These are phyloP conservation scores for Rozella allomycis DNA, from an alignment of 371 early-diverging fungal genomes.

Conservation along the genomic window DNA sequence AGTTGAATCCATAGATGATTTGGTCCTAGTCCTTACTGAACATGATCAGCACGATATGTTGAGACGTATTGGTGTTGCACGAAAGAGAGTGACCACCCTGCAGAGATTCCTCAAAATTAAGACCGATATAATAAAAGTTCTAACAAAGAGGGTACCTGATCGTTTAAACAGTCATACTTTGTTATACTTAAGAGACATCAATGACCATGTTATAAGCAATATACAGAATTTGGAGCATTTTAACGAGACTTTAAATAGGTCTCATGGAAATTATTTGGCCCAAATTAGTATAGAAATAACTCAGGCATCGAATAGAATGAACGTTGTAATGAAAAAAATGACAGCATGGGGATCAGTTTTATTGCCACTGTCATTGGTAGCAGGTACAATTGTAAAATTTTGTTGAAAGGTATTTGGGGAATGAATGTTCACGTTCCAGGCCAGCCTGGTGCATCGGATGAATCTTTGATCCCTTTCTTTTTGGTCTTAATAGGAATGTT, in stretches of 20 bases:
- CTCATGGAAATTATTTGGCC: slow-evolving; percentile 85
- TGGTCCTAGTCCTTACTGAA: slow-evolving; percentile 67
- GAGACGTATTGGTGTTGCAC: slow-evolving; percentile 54
- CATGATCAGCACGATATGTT: slow-evolving; percentile 71
- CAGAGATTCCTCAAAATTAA: slow-evolving; percentile 49
- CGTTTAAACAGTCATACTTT: slow-evolving; percentile 31
- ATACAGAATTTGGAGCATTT: slow-evolving; percentile 63
- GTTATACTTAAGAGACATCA: slow-evolving; percentile 75
- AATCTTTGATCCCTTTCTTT: background rate
- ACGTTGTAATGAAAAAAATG: slow-evolving; percentile 66
- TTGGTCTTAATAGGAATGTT: background rate
- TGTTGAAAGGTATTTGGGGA: slow-evolving; percentile 37
- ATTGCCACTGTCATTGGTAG: slow-evolving; percentile 70
- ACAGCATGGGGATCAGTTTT: slow-evolving; percentile 79
- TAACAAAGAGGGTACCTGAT: slow-evolving; percentile 48
- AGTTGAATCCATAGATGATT: slow-evolving; percentile 70
- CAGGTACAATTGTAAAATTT: too few relatives aligned
- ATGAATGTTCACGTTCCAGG: slow-evolving; percentile 46
- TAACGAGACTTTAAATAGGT: slow-evolving; percentile 67
- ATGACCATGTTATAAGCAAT: slow-evolving; percentile 88
- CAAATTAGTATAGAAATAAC: slow-evolving; percentile 91
- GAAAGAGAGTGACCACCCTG: slow-evolving; percentile 52
- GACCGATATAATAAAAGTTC: slow-evolving; percentile 50
- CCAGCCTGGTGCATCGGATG: background rate
- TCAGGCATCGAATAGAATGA: slow-evolving; percentile 51